These are phyloP conservation scores for Rhodotorula sp. DNA, from an alignment of 1,284 basidiomycete species.

Conservation along the genomic window DNA sequence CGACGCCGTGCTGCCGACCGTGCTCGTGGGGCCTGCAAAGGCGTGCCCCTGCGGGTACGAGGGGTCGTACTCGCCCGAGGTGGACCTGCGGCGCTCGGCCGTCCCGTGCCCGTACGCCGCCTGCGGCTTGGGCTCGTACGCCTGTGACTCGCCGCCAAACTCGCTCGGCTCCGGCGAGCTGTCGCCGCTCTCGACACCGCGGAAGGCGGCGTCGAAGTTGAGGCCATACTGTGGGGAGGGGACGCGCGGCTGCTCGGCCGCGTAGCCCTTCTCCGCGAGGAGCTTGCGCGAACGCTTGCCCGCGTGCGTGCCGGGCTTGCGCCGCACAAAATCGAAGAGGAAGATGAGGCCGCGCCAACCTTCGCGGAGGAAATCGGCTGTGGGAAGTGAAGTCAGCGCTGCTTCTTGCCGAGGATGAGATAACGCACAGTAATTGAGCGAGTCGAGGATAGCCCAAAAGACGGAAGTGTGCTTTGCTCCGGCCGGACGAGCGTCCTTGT, in stretches of 20 bases:
- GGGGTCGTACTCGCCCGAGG: background rate
- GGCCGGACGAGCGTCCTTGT: conserved; percentile 50
- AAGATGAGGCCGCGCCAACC: conserved; percentile 65
- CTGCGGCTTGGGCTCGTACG: background rate
- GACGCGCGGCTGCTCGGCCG: background rate
- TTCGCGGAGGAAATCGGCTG: conserved; percentile 67
- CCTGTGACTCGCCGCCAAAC: background rate
- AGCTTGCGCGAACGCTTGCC: conserved; percentile 9
- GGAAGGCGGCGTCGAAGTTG: conserved; percentile 9
- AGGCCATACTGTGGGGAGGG: conserved; percentile 12
- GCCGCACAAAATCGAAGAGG: conserved; percentile 59
- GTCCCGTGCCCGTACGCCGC: background rate
- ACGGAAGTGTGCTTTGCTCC: conserved; percentile 41
- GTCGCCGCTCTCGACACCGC: background rate
- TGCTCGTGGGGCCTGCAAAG: too few relatives aligned
- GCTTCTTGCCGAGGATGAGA: background rate
- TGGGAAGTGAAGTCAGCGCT: background rate
- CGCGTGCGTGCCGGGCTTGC: conserved; percentile 58
- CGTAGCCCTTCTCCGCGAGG: background rate
- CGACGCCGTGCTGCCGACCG: too few relatives aligned
- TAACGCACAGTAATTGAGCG: conserved; percentile 67
- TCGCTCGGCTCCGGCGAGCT: background rate
- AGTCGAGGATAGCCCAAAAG: conserved; percentile 64
- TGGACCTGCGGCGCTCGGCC: background rate
- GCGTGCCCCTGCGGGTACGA: background rate